Evolutionary conservation across 1,139 yeast genomes (phyloP).

Genomic region (Candida anutae): DNA sequence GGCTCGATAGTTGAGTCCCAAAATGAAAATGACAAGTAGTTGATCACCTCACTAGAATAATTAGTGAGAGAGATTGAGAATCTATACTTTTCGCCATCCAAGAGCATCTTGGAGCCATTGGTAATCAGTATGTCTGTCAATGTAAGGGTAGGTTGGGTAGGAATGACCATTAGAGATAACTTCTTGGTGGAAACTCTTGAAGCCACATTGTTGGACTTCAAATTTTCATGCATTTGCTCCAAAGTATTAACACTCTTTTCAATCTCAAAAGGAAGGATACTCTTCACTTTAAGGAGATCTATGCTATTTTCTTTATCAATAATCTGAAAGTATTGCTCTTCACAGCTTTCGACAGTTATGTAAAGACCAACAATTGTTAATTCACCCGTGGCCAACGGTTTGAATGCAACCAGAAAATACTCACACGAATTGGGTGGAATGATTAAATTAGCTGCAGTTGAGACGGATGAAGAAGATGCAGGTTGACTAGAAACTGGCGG

Average conservation of each 20-base stretch:
- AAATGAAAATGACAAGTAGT: constrained; percentile 53
- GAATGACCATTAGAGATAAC: constrained; percentile 36
- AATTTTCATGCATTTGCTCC: constrained; percentile 15
- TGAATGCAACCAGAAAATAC: constrained; percentile 28
- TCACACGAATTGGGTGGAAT: constrained; percentile 25
- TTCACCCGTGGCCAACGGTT: constrained; percentile 24
- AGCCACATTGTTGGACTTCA: constrained; percentile 11
- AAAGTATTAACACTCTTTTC: background rate
- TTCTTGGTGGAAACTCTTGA: constrained; percentile 13
- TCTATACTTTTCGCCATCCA: constrained; percentile 63
- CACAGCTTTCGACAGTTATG: constrained; percentile 22
- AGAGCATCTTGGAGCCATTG: constrained; percentile 66
- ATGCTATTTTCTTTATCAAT: constrained; percentile 18
- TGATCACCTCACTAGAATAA: constrained; percentile 47
- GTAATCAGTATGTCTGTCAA: constrained; percentile 47
- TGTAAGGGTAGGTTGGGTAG: constrained; percentile 60
- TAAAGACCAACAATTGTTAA: constrained; percentile 25
- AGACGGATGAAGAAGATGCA: background rate
- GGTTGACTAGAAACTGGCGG: background rate
- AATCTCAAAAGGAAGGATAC: constrained; percentile 1
- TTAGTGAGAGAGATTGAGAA: constrained; percentile 52
- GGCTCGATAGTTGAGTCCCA: constrained; percentile 72
- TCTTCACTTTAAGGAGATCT: constrained; percentile 11
- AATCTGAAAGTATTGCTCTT: constrained; percentile 22
- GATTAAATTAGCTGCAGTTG: constrained; percentile 3